Conservation (phyloP, 768 basidiomycete genomes). For the Lentinula edodes region DNA sequence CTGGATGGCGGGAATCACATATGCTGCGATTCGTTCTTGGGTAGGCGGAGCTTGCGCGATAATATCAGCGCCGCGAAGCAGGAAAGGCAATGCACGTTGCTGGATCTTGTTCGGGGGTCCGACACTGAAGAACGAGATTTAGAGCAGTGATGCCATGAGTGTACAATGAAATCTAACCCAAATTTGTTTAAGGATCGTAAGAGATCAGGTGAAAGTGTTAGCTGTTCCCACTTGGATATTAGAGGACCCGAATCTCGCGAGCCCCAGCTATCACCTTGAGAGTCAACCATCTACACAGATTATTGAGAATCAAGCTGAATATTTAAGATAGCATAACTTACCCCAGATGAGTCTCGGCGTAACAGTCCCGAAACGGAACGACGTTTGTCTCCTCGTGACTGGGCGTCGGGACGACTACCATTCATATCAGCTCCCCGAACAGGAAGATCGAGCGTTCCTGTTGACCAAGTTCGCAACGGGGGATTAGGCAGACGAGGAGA, state of each 20-base stretch:
- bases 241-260: conserved; percentile 73
- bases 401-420: conserved; percentile 36
- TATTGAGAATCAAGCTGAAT: conserved; percentile 9
- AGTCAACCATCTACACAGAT: conserved; percentile 44
- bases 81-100: conserved; percentile 92
- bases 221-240: conserved; percentile 94
- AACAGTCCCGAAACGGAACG: conserved; percentile 65
- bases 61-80: conserved; percentile 90
- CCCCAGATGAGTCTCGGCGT: conserved; percentile 71
- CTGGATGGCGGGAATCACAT: conserved; percentile 89
- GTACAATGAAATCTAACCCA: conserved; percentile 54
- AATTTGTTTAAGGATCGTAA: conserved; percentile 88
- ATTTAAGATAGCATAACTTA: conserved; percentile 30
- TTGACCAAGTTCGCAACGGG: conserved; percentile 81
- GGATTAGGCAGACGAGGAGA: conserved; percentile 59
- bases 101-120: conserved; percentile 99
- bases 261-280: conserved; percentile 51
- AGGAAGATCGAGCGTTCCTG: conserved; percentile 72
- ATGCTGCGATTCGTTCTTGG: conserved; percentile 96
- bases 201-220: conserved; percentile 80
- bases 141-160: neutral
- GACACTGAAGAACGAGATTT: conserved; percentile 45
- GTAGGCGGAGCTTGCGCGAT: conserved; percentile 99
- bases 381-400: conserved; percentile 56
- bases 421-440: conserved; percentile 46